phyloP scores from a whole-genome alignment of 331 rosid genomes.

The Cucumis variabilis region DNA sequence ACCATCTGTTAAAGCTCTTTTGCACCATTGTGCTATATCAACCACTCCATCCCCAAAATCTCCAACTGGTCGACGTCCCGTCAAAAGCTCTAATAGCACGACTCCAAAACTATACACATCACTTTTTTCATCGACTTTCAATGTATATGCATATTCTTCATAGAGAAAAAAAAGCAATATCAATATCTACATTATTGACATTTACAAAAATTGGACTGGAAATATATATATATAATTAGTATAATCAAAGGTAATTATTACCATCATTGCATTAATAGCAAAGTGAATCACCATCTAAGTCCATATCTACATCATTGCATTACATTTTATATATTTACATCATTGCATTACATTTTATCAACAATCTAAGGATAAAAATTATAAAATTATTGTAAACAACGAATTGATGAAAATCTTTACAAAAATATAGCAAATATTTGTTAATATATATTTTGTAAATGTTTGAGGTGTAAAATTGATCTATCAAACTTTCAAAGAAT shows the following conservation, averaged over 20 bases:
- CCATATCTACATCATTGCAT: no score
- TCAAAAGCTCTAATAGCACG: constrained; percentile 72
- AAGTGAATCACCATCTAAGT: background rate
- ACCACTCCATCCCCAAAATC: constrained; percentile 74
- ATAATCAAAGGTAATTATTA: background rate
- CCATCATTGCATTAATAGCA: background rate
- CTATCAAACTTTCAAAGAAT: no score
- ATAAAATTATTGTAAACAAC: no score
- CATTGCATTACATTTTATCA: background rate
- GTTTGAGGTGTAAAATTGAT: no score
- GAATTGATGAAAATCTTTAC: no score
- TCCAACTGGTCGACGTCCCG: constrained; percentile 76
- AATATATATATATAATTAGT: no score
- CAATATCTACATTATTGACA: background rate
- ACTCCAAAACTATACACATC: constrained; percentile 91
- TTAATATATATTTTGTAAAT: no score
- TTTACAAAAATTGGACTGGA: background rate
- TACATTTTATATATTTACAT: no score
- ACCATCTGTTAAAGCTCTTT: constrained; percentile 40
- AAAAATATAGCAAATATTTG: no score
- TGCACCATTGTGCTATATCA: constrained; percentile 86
- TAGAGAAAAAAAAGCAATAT: background rate
- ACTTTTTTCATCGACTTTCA: constrained; percentile 82
- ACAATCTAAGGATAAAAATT: no score
- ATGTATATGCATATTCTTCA: constrained; percentile 87